A percentile compares a stretch with the other conserved stretches of the same genome.
Conservation (phyloP, 2,329 filamentous ascomycete genomes). For the Colletotrichum agaves region DNA sequence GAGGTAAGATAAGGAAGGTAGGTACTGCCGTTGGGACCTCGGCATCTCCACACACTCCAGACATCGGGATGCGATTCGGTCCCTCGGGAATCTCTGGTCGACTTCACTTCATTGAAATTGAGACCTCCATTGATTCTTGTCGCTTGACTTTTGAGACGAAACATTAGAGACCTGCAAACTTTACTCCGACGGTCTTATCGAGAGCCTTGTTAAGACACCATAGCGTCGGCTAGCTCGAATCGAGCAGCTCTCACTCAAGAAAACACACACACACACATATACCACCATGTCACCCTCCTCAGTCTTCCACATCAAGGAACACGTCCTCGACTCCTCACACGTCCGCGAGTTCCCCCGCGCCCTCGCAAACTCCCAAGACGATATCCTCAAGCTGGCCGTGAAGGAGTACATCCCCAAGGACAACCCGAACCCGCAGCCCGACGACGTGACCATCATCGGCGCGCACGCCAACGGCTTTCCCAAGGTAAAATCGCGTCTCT, state of each 20-base stretch:
- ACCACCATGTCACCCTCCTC: conserved; percentile 45
- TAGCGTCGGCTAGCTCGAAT: background rate
- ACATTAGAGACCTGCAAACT: no score
- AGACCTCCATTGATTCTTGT: background rate
- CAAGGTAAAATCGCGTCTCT: conserved; percentile 66
- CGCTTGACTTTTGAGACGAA: background rate
- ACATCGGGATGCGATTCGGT: background rate
- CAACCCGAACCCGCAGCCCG: conserved; percentile 73
- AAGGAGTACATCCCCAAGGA: conserved; percentile 89
- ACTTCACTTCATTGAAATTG: background rate
- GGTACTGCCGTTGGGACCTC: conserved; percentile 28
- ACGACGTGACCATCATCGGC: conserved; percentile 86
- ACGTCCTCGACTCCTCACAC: conserved; percentile 78
- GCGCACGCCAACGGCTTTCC: conserved; percentile 93
- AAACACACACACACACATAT: no score
- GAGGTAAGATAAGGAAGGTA: no score
- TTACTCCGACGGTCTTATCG: no score
- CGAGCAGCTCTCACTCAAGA: background rate
- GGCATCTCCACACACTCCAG: conserved; percentile 24
- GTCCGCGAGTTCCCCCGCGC: conserved; percentile 84
- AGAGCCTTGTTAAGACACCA: no score
- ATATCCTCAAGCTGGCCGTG: conserved; percentile 77
- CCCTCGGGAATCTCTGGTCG: background rate
- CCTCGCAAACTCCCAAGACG: conserved; percentile 78
- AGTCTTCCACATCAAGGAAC: conserved; percentile 75